Evolutionary conservation across 2,329 filamentous ascomycete genomes (phyloP).

Genomic region (Intubia oerlemansii): DNA sequence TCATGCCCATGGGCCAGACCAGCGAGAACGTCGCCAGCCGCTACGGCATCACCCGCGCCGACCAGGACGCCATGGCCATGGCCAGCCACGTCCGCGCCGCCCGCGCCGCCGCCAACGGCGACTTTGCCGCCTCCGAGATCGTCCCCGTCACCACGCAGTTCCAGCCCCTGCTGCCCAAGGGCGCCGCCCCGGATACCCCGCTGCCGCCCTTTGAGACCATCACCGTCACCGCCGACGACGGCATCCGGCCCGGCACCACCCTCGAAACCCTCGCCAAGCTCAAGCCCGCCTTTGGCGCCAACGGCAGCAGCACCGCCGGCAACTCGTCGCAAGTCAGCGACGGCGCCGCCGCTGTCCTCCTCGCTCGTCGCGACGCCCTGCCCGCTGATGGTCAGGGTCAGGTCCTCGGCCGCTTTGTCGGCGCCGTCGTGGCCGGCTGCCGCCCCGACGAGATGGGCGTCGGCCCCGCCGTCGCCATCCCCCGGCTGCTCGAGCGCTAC

Average conservation of each 20-base stretch:
- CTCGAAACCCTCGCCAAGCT: conserved; percentile 53
- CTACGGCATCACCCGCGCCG: conserved; percentile 49
- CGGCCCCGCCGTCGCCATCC: conserved; percentile 70
- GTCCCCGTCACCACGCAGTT: conserved; percentile 56
- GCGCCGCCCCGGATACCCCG: conserved; percentile 25
- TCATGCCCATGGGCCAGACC: conserved; percentile 88
- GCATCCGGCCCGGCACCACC: conserved; percentile 48
- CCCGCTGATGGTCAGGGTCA: conserved; percentile 55
- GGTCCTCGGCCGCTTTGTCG: conserved; percentile 71
- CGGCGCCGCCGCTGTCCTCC: conserved; percentile 61
- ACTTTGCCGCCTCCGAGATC: conserved; percentile 67
- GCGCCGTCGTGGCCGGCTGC: conserved; percentile 55
- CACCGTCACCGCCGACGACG: conserved; percentile 60
- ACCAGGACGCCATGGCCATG: conserved; percentile 70
- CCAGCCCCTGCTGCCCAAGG: conserved; percentile 41
- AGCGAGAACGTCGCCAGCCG: conserved; percentile 69
- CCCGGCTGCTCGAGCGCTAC: conserved; percentile 50
- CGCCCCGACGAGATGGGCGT: conserved; percentile 86
- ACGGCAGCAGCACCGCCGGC: conserved; percentile 64
- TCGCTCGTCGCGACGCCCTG: conserved; percentile 72
- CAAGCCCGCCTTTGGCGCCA: conserved; percentile 64
- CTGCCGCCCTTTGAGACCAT: conserved; percentile 25
- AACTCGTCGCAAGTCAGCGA: conserved; percentile 71
- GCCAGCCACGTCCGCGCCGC: conserved; percentile 54
- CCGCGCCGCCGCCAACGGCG: conserved; percentile 42